Evolutionary conservation across 2,329 filamentous ascomycete genomes (phyloP).

Genomic region (Dactylellina leptospora): DNA sequence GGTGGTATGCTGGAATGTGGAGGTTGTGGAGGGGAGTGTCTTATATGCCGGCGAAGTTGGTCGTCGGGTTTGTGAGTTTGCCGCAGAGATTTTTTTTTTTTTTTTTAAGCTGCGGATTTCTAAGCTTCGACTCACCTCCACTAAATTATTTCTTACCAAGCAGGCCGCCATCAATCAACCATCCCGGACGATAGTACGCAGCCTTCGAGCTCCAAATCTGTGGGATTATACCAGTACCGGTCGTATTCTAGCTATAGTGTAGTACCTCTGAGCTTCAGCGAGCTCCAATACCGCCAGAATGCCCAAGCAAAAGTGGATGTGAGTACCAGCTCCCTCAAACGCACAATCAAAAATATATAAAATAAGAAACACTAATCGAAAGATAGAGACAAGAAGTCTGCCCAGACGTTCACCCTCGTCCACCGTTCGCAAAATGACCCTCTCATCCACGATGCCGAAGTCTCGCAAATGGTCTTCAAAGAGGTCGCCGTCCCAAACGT

Average conservation of each 20-base stretch:
- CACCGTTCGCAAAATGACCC: constrained; percentile 98
- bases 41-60: constrained; percentile 25
- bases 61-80: constrained; percentile 12
- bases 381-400: constrained; percentile 82
- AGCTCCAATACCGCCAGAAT: constrained; percentile 65
- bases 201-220: constrained; percentile 12
- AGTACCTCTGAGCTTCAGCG: constrained; percentile 21
- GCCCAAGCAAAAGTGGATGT: constrained; percentile 81
- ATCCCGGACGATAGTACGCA: constrained; percentile 11
- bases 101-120: constrained; percentile 43
- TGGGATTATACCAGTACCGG: background rate
- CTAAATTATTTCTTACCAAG: constrained; percentile 33
- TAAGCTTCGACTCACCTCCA: constrained; percentile 45
- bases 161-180: background rate
- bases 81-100: constrained; percentile 53
- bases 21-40: constrained; percentile 1
- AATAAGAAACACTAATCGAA: constrained; percentile 14
- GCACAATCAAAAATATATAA: background rate
- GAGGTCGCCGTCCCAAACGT: constrained; percentile 64
- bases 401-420: constrained; percentile 91
- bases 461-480: constrained; percentile 89
- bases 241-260: background rate
- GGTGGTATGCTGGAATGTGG: background rate
- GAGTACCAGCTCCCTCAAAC: constrained; percentile 58
- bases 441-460: constrained; percentile 88